A percentile compares a stretch with the other conserved stretches of the same genome.
phyloP scores from a whole-genome alignment of 495 filamentous ascomycete species.

The Aspergillus carlsbadensis region DNA sequence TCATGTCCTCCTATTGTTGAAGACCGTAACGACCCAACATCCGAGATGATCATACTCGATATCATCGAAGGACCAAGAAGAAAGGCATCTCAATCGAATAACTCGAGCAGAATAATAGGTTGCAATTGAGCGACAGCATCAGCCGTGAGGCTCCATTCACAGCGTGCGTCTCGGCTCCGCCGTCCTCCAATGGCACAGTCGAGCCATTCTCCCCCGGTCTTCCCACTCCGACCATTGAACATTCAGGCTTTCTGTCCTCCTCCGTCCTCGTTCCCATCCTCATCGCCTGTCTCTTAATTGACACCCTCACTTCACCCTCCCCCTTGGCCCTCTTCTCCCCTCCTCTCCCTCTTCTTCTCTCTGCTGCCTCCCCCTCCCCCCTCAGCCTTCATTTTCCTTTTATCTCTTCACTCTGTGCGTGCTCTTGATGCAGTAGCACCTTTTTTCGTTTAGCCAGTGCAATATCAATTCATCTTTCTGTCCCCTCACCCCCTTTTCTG shows the following conservation, averaged over 20 bases:
- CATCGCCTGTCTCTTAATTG: constrained; percentile 16
- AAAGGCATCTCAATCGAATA: not conserved
- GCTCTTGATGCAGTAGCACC: constrained; percentile 17
- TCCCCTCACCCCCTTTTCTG: constrained; percentile 20
- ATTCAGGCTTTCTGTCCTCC: constrained; percentile 31
- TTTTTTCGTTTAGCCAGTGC: constrained; percentile 19
- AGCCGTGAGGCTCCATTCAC: constrained; percentile 2
- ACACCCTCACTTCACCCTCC: constrained; percentile 11
- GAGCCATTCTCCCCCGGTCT: constrained; percentile 13
- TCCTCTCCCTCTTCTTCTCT: constrained; percentile 17
- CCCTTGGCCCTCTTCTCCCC: constrained; percentile 13
- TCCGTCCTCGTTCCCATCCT: constrained; percentile 14
- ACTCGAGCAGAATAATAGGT: not conserved
- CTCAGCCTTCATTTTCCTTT: constrained; percentile 18
- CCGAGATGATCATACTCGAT: no score
- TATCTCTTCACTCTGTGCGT: constrained; percentile 15
- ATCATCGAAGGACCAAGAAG: no score
- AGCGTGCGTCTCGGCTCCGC: constrained; percentile 15
- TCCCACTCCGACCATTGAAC: constrained; percentile 14
- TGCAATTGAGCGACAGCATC: not conserved
- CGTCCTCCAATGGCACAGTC: constrained; percentile 13
- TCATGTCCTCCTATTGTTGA: no score
- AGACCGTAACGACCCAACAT: no score
- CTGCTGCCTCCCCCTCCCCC: constrained; percentile 10
- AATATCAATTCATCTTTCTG: constrained; percentile 20